Evolutionary conservation across 1,284 basidiomycete species (phyloP).

Genomic region (Schizophyllum amplum): DNA sequence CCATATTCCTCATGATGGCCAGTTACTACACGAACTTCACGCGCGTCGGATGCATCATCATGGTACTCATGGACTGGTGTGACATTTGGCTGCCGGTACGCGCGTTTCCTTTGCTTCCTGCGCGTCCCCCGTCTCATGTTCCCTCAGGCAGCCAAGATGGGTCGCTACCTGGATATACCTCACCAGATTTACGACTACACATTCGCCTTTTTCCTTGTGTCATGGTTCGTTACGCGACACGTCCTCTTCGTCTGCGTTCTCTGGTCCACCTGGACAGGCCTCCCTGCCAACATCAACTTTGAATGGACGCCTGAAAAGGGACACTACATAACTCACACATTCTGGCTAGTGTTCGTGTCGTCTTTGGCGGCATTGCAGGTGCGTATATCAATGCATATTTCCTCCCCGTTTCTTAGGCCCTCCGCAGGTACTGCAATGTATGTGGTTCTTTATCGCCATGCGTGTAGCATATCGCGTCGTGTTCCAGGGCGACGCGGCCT

Average conservation of each 20-base stretch:
- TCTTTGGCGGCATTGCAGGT: slow-evolving; percentile 65
- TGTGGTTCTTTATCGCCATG: slow-evolving; percentile 86
- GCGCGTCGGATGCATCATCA: slow-evolving; percentile 80
- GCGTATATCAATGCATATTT: slow-evolving; percentile 16
- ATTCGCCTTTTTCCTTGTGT: slow-evolving; percentile 78
- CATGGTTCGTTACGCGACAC: slow-evolving; percentile 88
- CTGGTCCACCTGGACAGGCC: slow-evolving; percentile 47
- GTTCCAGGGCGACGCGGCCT: slow-evolving; percentile 64
- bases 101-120: slow-evolving; percentile 3
- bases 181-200: slow-evolving; percentile 65
- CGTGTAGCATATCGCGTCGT: slow-evolving; percentile 78
- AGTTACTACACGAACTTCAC: slow-evolving; percentile 86
- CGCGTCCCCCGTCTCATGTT: slow-evolving; percentile 3
- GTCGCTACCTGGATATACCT: slow-evolving; percentile 69
- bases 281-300: slow-evolving; percentile 38
- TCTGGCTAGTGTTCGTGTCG: slow-evolving; percentile 41
- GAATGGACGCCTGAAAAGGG: slow-evolving; percentile 56
- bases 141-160: slow-evolving; percentile 79
- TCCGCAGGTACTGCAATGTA: slow-evolving; percentile 58
- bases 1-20: slow-evolving; percentile 66
- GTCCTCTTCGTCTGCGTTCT: slow-evolving; percentile 70
- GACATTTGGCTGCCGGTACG: slow-evolving; percentile 89
- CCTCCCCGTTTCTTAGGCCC: slow-evolving; percentile 9
- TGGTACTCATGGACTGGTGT: slow-evolving; percentile 89
- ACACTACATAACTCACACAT: slow-evolving; percentile 42